Conservation (phyloP, 2,329 filamentous ascomycete species). For the Nigrospora sphaerica region DNA sequence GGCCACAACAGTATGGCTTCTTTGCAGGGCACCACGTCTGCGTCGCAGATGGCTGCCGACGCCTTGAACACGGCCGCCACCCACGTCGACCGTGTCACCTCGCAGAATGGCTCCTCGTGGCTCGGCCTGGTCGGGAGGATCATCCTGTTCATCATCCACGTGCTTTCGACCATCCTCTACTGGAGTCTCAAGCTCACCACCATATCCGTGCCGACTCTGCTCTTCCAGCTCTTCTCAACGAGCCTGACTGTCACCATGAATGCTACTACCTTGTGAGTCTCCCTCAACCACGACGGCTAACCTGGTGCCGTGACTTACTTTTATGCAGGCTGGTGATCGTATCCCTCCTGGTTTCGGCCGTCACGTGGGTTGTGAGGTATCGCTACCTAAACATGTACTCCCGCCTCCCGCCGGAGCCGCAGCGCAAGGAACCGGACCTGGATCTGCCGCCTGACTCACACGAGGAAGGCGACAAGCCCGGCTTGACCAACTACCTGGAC, state of each 20-base stretch:
- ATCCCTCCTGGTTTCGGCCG: constrained; percentile 68
- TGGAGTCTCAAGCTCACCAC: constrained; percentile 80
- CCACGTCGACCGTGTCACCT: constrained; percentile 14
- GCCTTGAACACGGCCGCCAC: constrained; percentile 14
- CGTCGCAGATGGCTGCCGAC: constrained; percentile 14
- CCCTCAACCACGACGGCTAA: not conserved
- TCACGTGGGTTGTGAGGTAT: constrained; percentile 92
- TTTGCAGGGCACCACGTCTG: constrained; percentile 15
- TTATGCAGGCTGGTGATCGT: constrained; percentile 63
- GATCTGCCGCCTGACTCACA: constrained; percentile 92
- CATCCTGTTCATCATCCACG: constrained; percentile 46
- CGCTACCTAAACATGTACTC: constrained; percentile 97
- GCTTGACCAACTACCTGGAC: constrained; percentile 91
- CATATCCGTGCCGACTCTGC: constrained; percentile 80
- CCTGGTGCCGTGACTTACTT: not conserved
- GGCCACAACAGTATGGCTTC: constrained; percentile 6
- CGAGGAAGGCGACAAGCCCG: constrained; percentile 82
- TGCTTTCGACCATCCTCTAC: constrained; percentile 57
- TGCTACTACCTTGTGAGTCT: constrained; percentile 78
- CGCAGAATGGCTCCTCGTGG: constrained; percentile 36
- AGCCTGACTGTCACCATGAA: constrained; percentile 98
- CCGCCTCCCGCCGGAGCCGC: constrained; percentile 84
- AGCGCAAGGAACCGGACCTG: constrained; percentile 90
- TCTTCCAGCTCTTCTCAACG: constrained; percentile 54
- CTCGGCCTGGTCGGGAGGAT: constrained; percentile 49